A percentile compares a stretch with the other conserved stretches of the same genome.
phyloP scores from a whole-genome alignment of 441 rosid genomes.

The Euphorbia corollata region DNA sequence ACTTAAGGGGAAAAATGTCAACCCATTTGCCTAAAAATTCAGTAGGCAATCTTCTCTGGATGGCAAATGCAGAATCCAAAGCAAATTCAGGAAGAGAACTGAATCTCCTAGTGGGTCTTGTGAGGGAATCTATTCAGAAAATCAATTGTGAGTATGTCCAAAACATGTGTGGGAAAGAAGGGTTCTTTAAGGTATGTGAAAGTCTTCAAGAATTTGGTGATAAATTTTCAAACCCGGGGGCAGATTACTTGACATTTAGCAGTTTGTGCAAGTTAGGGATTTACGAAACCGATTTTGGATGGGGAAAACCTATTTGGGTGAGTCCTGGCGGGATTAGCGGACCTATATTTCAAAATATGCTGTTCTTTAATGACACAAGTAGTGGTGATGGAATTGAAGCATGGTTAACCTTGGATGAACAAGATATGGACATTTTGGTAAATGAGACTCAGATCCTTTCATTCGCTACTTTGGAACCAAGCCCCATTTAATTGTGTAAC shows the following conservation, averaged over 20 bases:
- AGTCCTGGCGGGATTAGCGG: not conserved
- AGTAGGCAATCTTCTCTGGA: no score
- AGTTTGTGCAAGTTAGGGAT: conserved; percentile 26
- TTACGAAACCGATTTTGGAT: conserved; percentile 28
- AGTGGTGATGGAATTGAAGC: conserved; percentile 27
- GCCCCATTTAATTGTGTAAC: not conserved
- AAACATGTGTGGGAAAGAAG: no score
- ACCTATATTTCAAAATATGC: not conserved
- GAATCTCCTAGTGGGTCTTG: no score
- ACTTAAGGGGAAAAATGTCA: no score
- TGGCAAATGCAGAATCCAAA: no score
- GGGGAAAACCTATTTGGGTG: conserved; percentile 28
- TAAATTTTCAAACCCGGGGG: no score
- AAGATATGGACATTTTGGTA: conserved; percentile 8
- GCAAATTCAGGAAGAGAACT: no score
- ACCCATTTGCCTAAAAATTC: no score
- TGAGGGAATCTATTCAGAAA: no score
- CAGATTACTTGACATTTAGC: conserved; percentile 6
- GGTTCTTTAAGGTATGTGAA: not conserved
- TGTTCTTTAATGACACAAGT: conserved; percentile 19
- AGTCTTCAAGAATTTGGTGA: not conserved
- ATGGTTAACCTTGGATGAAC: conserved; percentile 19
- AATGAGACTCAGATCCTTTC: not conserved
- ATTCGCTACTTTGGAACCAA: conserved; percentile 9
- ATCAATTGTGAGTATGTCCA: no score